Base-by-base conservation (phyloP, 345 rosid genomes). In the Lumnitzera racemosa region DNA sequence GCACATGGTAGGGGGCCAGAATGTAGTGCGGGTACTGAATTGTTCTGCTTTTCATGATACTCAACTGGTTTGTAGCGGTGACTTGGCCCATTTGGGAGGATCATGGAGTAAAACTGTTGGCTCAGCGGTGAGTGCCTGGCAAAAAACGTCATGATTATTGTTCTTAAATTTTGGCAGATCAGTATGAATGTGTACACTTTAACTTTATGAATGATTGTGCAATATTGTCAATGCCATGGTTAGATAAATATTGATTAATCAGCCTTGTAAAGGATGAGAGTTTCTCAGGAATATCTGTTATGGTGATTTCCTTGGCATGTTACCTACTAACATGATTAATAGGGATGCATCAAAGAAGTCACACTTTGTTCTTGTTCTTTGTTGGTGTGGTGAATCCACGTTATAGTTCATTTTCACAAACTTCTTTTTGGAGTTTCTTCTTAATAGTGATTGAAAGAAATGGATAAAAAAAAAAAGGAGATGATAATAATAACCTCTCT, bases 41-140 rank as follows among this genome's bases (percentile, higher is more conserved):
- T 75, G 86, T 23, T 91, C 96, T 2, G 90, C 95, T 48, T 91
- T 91, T 68, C 98, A 91, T 57, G 96, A 91, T 59, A 91, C 96
- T 67, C 86, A 77, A 13, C 72, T 91, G 63, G 95, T 89, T 63
- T 91, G 98, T 57, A 59, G 78, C 2, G 98, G 98, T 53, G 95
- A 89, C 69, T 74, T 91, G 71, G 81, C 98, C 53, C 89, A 91
- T 41, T 71, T 91, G 49, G 98, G 95, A 47, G 96, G 92, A 55
- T 91, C 98, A 41, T 91, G 98, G 96, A 89, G 88, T 74, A 91
- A 89, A 85, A 87, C 89, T 25, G 69, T 81, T 66, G 89, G 96
- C 70, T 86, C 85, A 49, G 96, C 92, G 74, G 96, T 91, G 67
- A 77, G 95, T 84, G 63, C 4, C 50, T 58, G 43, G 16, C 15